Base-by-base conservation (phyloP, 2,329 filamentous ascomycete genomes). In the Aspergillus neotritici region DNA sequence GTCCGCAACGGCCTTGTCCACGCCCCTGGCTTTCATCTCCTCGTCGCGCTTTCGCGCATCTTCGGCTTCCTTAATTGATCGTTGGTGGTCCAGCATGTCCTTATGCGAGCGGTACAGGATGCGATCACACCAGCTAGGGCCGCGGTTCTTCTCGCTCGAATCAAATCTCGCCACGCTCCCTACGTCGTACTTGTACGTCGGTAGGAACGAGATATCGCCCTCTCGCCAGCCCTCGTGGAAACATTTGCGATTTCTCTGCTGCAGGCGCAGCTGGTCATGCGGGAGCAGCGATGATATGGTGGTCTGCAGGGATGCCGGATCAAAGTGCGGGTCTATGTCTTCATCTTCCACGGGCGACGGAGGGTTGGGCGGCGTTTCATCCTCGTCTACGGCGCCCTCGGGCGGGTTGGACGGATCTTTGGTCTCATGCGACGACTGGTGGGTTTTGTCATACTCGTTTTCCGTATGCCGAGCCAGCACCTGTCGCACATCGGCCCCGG, bases 151-250 rank as follows among this genome's bases (percentile, higher is more conserved):
- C 62, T 97, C 93, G 53, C 90, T 95, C 0, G 90, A 88, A 67
- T 98, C 94, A 62, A 96, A 98, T 25, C 89, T 78, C 2, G 87
- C 87, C 28, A 95, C 80, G 25, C 86, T 94, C n/a, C 93, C 93
- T 21, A 95, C 76, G 58, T 98, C 94, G 55, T 98, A 98, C 65
- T 98, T 98, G 67, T 98, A 98, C 0, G 93, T 94, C 2, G 93
- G 93, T 12, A 97, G 64, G 58, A 98, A 98, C 1, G 80, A 80
- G 43, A 98, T 90, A 1, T 81, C 75, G 0, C 90, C 93, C 72
- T 98, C 93, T 39, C 78, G 77, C 90, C 93, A 98, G 1, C 90
- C 91, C 49, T 95, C 87, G 47, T 94, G 80, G 49, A 98, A 94
- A 0, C 83, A 82, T 60, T 86, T 93, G n/a, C 80, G 78, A 31